Conservation (phyloP, 2,329 filamentous ascomycete species). For the Fusarium pseudograminearum region DNA sequence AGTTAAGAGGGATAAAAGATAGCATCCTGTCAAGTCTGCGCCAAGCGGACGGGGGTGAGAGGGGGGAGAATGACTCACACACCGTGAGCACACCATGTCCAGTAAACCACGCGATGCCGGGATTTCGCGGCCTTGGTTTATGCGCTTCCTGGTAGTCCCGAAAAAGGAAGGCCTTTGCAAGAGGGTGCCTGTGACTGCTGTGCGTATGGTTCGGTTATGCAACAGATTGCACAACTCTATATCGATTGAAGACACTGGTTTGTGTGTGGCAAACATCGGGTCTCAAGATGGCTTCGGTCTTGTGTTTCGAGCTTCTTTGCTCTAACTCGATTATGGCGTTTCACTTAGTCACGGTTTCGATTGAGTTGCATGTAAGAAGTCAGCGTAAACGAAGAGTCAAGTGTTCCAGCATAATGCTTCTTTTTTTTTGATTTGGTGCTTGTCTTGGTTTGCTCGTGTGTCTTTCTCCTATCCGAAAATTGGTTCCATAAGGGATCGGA, state of each 20-base stretch:
- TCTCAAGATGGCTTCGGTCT: slow-evolving; percentile 9
- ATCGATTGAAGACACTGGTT: not conserved
- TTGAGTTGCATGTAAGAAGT: slow-evolving; percentile 30
- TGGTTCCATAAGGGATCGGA: slow-evolving; percentile 45
- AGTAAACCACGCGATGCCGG: slow-evolving; percentile 33
- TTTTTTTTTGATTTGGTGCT: slow-evolving; percentile 48
- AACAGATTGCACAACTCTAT: slow-evolving; percentile 9
- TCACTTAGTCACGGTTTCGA: slow-evolving; percentile 36
- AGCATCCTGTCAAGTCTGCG: slow-evolving; percentile 30
- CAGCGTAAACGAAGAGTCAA: slow-evolving; percentile 18
- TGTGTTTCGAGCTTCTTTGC: not conserved
- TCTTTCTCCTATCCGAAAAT: slow-evolving; percentile 42
- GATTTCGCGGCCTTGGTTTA: slow-evolving; percentile 24
- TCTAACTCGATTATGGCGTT: slow-evolving; percentile 16
- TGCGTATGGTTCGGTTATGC: slow-evolving; percentile 16
- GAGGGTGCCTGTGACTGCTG: not conserved
- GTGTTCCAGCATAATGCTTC: slow-evolving; percentile 47
- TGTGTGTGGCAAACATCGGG: slow-evolving; percentile 2
- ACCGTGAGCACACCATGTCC: slow-evolving; percentile 40
- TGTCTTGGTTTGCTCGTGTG: slow-evolving; percentile 48
- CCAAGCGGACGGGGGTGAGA: slow-evolving; percentile 16
- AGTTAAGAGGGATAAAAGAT: slow-evolving; percentile 8
- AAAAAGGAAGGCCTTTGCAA: not conserved
- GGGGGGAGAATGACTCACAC: slow-evolving; percentile 48
- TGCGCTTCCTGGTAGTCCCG: slow-evolving; percentile 27